phyloP scores from a whole-genome alignment of 306 rosid genomes.

The Astragalus membranaceus region DNA sequence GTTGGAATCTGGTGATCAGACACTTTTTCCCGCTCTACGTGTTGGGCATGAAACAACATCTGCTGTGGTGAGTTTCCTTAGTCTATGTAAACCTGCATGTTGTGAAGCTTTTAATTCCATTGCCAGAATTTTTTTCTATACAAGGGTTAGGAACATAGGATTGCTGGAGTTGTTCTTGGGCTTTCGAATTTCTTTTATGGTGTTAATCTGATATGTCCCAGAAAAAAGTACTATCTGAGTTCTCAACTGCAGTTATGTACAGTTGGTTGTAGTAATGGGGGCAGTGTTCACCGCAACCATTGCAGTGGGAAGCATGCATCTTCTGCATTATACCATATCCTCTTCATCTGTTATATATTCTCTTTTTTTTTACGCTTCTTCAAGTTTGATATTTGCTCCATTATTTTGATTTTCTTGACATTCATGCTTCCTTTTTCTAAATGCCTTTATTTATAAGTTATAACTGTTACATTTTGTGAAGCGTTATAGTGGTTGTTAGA shows the following conservation, averaged over 20 bases:
- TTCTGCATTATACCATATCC: neutral
- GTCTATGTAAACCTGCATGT: constrained; percentile 5
- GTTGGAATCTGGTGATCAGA: constrained; percentile 83
- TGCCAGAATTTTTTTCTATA: neutral
- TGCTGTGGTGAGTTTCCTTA: constrained; percentile 70
- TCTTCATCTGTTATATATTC: neutral
- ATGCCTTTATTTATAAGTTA: neutral
- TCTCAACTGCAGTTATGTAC: neutral
- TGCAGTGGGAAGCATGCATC: neutral
- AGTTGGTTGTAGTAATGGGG: neutral
- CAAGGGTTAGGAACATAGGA: neutral
- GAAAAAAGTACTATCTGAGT: neutral
- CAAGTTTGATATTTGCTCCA: neutral
- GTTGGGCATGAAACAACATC: constrained; percentile 60
- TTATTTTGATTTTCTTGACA: neutral
- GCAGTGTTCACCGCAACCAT: neutral
- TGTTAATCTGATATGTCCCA: neutral
- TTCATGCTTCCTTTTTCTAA: constrained; percentile 9
- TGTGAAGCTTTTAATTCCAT: constrained; percentile 5
- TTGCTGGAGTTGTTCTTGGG: constrained; percentile 5
- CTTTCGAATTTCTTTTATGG: neutral
- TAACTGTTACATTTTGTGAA: neutral
- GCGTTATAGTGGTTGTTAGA: neutral
- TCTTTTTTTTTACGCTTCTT: constrained; percentile 3
- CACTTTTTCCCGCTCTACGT: constrained; percentile 78